Percentiles rank a stretch among this genome's conserved stretches.
phyloP scores from a whole-genome alignment of 192 early-diverging fungal species.

The Podila epigama region DNA sequence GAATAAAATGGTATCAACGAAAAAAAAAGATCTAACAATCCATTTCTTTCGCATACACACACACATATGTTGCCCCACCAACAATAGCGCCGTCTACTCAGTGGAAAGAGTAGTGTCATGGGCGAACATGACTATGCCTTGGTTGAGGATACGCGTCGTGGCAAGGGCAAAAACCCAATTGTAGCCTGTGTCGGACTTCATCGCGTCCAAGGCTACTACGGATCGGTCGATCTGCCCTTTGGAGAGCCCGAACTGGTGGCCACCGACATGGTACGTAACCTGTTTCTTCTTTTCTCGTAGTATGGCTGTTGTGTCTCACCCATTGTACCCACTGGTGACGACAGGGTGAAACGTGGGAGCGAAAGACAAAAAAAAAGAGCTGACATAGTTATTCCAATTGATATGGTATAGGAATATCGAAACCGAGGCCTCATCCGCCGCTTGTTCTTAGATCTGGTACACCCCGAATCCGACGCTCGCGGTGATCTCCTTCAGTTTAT shows the following conservation, averaged over 20 bases:
- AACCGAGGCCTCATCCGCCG: background rate
- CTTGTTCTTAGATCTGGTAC: background rate
- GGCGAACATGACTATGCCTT: constrained; percentile 25
- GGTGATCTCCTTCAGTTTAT: constrained; percentile 6
- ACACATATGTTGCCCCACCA: no score
- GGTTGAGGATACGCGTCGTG: constrained; percentile 14
- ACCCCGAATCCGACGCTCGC: constrained; percentile 4
- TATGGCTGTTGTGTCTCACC: no score
- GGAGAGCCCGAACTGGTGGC: constrained; percentile 24
- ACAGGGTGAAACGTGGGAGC: no score
- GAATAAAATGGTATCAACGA: no score
- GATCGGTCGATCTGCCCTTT: constrained; percentile 10
- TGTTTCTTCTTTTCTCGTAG: no score
- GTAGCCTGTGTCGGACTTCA: constrained; percentile 29
- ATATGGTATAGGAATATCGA: background rate
- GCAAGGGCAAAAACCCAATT: constrained; percentile 17
- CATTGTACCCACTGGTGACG: no score
- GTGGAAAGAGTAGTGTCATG: constrained; percentile 19
- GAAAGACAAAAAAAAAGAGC: no score
- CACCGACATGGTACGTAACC: background rate
- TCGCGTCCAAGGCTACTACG: constrained; percentile 17
- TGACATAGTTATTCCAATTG: no score
- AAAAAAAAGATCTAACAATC: background rate
- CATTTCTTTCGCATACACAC: no score
- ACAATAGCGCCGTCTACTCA: constrained; percentile 19